phyloP scores from a whole-genome alignment of 306 rosid genomes.

The Ceratonia siliqua region DNA sequence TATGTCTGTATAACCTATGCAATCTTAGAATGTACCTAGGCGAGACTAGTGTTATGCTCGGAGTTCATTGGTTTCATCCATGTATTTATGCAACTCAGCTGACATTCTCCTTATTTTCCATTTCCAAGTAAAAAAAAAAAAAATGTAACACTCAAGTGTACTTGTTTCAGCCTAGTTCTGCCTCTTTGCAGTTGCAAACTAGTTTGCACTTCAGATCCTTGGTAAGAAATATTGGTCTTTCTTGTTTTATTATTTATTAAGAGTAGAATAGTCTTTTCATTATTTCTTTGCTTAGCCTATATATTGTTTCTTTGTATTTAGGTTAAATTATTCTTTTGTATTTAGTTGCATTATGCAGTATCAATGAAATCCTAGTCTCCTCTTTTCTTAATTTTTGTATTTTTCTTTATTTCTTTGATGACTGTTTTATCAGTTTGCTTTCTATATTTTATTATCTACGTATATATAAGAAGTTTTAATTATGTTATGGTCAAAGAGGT shows the following conservation, averaged over 20 bases:
- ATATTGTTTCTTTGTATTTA: too few relatives aligned
- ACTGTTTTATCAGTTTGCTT: background rate
- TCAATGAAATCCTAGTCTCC: too few relatives aligned
- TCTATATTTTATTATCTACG: background rate
- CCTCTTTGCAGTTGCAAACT: background rate
- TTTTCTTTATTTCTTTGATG: too few relatives aligned
- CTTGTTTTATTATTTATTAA: too few relatives aligned
- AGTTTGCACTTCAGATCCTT: background rate
- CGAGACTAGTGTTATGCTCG: constrained; percentile 1
- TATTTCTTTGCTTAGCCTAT: too few relatives aligned
- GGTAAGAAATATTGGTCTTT: background rate
- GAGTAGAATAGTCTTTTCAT: too few relatives aligned
- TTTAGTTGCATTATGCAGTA: too few relatives aligned
- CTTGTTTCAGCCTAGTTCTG: background rate
- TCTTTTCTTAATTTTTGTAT: too few relatives aligned
- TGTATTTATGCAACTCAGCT: background rate
- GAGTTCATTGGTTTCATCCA: background rate
- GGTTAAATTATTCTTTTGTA: too few relatives aligned
- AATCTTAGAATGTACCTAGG: constrained; percentile 9
- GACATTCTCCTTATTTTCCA: background rate
- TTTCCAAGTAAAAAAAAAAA: constrained; percentile 9
- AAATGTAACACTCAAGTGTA: background rate
- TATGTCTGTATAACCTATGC: background rate
- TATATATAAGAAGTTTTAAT: background rate
- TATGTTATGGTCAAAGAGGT: background rate